Evolutionary conservation across 192 early-diverging fungal genomes (phyloP), one percentile per base, ranked within the genome.

Genomic region (Coemansia sp.): DNA sequence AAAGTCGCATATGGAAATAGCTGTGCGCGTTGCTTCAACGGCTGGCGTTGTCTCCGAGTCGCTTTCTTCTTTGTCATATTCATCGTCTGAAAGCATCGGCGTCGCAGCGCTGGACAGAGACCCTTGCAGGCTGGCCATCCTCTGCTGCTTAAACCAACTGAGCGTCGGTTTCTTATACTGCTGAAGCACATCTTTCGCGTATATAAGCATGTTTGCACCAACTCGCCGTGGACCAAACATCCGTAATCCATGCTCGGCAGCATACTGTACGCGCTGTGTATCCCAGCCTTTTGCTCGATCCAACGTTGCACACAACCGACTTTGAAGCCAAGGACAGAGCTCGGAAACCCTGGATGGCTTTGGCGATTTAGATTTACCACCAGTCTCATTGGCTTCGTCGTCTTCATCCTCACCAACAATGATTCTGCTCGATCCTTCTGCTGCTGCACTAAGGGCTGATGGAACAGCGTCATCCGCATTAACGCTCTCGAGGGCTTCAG

Each of bases 1-100:
- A 63, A 93, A 77, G 70, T 91, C 89, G 35, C 79, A 71, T 25
- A 88, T 79, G 0, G 74, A 71, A 45, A 85, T 61, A 0, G 63
- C 39, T 5, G 58, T 62, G 25, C 86, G 68, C 10, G 63, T 25
- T n/a, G 43, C 6, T 28, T 25, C 23, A 4, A 45, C 26, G 7
- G 26, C 8, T 31, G 53, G 10, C 8, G 39, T 13, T 23, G 43
- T 56, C 21, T 73, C 74, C 2, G 42, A 40, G 16, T 74, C 70
- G 56, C 66, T 66, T 4, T 70, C 75, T 7, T 46, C 12, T 26
- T 59, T 55, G 3, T 70, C 75, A 0, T 43, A 2, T 1, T 81
- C 74, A 30, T 63, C 63, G 13, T 72, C 75, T 1, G 74, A 77
- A 1, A 77, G 58, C 34, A 73, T 63, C 21, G 80, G 75, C 59